A percentile compares a stretch with the other conserved stretches of the same genome.
phyloP scores from a whole-genome alignment of 2,329 filamentous ascomycete genomes.

The Celoporthe dispersa region DNA sequence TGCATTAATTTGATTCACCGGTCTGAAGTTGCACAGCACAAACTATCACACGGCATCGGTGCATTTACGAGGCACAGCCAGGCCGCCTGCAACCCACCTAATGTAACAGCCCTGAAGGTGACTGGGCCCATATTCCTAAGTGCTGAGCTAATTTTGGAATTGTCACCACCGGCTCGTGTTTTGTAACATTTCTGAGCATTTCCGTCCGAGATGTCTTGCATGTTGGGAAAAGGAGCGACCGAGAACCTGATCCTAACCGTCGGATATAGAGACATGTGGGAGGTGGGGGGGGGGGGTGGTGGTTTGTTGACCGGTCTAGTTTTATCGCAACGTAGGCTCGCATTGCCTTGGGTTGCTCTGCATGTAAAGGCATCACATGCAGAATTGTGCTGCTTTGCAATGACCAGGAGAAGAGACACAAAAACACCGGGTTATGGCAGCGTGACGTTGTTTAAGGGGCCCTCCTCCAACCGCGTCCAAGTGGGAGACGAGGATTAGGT shows the following conservation, averaged over 20 bases:
- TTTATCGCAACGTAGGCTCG: not conserved
- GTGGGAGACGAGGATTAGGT: too few species aligned
- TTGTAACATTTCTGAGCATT: not conserved
- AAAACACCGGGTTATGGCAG: not conserved
- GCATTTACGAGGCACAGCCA: not conserved
- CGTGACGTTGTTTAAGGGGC: too few species aligned
- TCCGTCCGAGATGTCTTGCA: not conserved
- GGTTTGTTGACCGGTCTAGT: too few species aligned
- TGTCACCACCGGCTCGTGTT: not conserved
- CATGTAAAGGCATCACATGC: not conserved
- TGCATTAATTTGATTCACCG: not conserved
- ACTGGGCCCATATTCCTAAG: not conserved
- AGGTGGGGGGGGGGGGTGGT: too few species aligned
- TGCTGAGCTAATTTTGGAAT: not conserved
- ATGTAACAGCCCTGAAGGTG: not conserved
- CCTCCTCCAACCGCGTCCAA: too few species aligned
- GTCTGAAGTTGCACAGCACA: not conserved
- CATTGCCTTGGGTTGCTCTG: not conserved
- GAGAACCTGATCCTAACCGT: too few species aligned
- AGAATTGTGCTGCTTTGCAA: not conserved
- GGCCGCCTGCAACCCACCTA: not conserved
- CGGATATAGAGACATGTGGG: too few species aligned
- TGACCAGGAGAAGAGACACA: not conserved
- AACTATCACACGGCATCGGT: not conserved
- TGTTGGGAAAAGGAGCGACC: too few species aligned